A percentile compares a stretch with the other conserved stretches of the same genome.
These are phyloP conservation scores for Pelargonium fulgidum DNA, from an alignment of 441 rosid species.

Conservation along the genomic window DNA sequence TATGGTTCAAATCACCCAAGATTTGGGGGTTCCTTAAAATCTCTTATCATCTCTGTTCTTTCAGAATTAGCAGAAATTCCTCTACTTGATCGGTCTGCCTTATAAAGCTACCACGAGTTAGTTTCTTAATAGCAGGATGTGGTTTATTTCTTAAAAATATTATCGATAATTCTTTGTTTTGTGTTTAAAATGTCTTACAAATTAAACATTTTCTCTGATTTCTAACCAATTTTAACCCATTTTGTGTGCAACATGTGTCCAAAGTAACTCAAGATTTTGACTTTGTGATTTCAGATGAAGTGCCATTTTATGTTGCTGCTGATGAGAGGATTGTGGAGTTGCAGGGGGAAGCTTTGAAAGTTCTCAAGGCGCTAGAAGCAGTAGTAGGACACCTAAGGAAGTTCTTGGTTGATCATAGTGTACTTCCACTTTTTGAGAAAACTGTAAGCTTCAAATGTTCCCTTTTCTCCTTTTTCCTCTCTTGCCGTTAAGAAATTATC, in stretches of 20 bases:
- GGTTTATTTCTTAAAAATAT: neutral
- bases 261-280: neutral
- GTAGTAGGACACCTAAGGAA: conserved; percentile 61
- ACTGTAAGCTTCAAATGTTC: conserved; percentile 32
- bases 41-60: too few species aligned
- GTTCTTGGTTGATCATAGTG: conserved; percentile 58
- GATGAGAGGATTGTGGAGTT: conserved; percentile 59
- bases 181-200: neutral
- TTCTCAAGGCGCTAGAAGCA: conserved; percentile 48
- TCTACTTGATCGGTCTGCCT: too few species aligned
- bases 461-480: neutral
- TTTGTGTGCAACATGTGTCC: conserved; percentile 1
- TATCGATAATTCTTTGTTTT: neutral
- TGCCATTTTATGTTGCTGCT: conserved; percentile 39
- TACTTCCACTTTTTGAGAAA: conserved; percentile 61
- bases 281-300: conserved; percentile 38
- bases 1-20: too few species aligned
- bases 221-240: neutral
- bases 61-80: too few species aligned
- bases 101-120: too few species aligned
- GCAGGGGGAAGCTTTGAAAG: conserved; percentile 54
- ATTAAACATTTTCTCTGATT: neutral
- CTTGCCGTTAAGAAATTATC: too few species aligned
- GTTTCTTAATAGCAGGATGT: neutral
- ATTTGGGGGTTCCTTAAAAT: too few species aligned